These are phyloP conservation scores for Mortierella sp. DNA, from an alignment of 371 early-diverging fungal species.

Conservation along the genomic window DNA sequence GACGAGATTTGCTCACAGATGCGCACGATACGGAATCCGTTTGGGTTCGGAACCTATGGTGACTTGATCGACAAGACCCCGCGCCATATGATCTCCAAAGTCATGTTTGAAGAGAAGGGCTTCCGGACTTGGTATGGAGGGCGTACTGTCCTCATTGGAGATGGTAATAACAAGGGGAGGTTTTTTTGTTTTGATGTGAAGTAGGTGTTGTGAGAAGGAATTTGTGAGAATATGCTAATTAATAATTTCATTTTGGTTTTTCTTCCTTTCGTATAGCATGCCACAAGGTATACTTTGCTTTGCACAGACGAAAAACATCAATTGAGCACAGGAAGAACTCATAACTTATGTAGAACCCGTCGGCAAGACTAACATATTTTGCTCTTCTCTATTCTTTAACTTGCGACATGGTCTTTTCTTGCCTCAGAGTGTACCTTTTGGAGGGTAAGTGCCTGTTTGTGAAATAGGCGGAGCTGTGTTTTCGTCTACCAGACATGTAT, in stretches of 20 bases:
- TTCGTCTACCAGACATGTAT: background rate
- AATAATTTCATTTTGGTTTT: background rate
- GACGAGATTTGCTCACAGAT: conserved; percentile 51
- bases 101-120: conserved; percentile 55
- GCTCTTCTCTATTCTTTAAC: background rate
- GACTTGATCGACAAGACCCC: conserved; percentile 50
- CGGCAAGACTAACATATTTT: background rate
- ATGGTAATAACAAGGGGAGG: conserved; percentile 32
- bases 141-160: conserved; percentile 53
- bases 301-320: background rate
- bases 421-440: conserved; percentile 52
- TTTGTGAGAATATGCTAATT: background rate
- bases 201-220: background rate
- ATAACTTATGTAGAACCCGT: background rate
- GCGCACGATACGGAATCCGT: conserved; percentile 40
- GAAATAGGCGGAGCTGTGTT: too few species aligned
- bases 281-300: conserved; percentile 44
- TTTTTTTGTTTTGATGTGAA: background rate
- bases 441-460: conserved; percentile 35
- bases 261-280: conserved; percentile 25
- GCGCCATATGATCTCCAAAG: conserved; percentile 42
- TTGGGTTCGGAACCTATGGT: conserved; percentile 52
- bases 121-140: conserved; percentile 57
- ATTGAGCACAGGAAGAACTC: background rate
- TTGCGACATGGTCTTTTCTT: background rate